Evolutionary conservation across 2,329 filamentous ascomycete species (phyloP), one percentile per base, ranked within the genome.

Genomic region (Aspergillus fructus): DNA sequence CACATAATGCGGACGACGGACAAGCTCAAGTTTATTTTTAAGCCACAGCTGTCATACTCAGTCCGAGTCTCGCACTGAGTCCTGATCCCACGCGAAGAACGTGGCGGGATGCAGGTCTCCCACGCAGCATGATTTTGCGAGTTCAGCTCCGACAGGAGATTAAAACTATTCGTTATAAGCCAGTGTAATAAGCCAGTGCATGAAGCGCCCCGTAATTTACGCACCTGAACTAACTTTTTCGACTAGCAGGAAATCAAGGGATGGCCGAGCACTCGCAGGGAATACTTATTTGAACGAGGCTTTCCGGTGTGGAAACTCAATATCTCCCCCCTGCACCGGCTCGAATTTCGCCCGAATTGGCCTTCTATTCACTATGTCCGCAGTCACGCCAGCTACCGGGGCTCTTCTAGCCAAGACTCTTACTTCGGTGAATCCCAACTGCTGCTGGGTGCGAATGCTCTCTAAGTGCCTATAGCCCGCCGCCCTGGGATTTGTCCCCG

Each of bases 401-500:
- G 42, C 43, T 24, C 41, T 51, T 4, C 15, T 56, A 15, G 48
- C 54, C 23, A 56, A 52, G n/a, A 52, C 54, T 3, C 41, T 56
- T n/a, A 56, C 54, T 33, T 33, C 48, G 23, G 54, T 56, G 21
- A 48, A 23, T 34, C 39, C 21, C n/a, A 13, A 4, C 30, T 24
- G n/a, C 17, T 34, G 11, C 5, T 15, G 33, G 12, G 7, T 34
- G 43, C 12, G 11, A 15, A 23, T 13, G 3, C 4, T n/a, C 12
- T n/a, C 23, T 42, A n/a, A 42, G 19, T 45, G n/a, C 13, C 15
- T 34, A 15, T 27, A 75, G 73, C 59, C 68, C 1, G 71, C 73
- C 12, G 68, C 71, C 0, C 53, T 75, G n/a, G 73, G 71, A 1
- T 75, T 75, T 37, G 64, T 75, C 2, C 72, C 73, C 2, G 70